Evolutionary conservation across 23 red algal genomes (phyloP), one percentile per base, ranked within the genome.

Genomic region (Gracilaria caudata): DNA sequence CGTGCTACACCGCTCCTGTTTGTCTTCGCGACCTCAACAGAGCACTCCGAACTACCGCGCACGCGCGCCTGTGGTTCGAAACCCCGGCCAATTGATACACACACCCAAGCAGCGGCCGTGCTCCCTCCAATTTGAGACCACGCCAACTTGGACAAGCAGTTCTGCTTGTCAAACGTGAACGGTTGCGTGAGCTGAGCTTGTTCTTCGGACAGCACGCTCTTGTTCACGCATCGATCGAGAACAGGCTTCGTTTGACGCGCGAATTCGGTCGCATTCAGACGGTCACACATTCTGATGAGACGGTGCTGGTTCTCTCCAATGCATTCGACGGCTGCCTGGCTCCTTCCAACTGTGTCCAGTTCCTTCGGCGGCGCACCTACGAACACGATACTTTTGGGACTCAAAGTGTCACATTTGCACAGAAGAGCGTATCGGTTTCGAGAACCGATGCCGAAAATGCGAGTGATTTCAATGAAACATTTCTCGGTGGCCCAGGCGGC

Each of bases 61-160:
- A 34, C n/a, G 7, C 2, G 63, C 63, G 63, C 63, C 63, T 68
- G 63, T 68, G 63, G 63, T 68, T 68, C 63, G 17, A 68, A 68
- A 9, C 63, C 28, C 63, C 63, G 63, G 30, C 63, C 63, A 23
- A 35, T 34, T 68, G 63, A 68, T 68, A 68, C 7, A n/a, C 76
- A 79, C 19, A 79, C 54, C 44, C 44, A 79, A 3, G 54, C 44
- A 2, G 45, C 76, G 14, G 9, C 4, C 7, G 76, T 79, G 5
- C 2, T 8, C 33, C 6, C 3, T 16, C 1, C 33, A 34, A 10
- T 46, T 39, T 55, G 28, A 0, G 26, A 1, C 49, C 30, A 55
- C 0, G 76, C 47, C 26, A 73, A 19, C 37, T 79, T 60, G 11
- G 76, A 33, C 14, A 16, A 11, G 17, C 76, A 79, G 9, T 7